Percentiles rank a stretch among this genome's conserved stretches.
phyloP scores from a whole-genome alignment of 1,284 basidiomycete genomes.

The Fistulina hepatica region DNA sequence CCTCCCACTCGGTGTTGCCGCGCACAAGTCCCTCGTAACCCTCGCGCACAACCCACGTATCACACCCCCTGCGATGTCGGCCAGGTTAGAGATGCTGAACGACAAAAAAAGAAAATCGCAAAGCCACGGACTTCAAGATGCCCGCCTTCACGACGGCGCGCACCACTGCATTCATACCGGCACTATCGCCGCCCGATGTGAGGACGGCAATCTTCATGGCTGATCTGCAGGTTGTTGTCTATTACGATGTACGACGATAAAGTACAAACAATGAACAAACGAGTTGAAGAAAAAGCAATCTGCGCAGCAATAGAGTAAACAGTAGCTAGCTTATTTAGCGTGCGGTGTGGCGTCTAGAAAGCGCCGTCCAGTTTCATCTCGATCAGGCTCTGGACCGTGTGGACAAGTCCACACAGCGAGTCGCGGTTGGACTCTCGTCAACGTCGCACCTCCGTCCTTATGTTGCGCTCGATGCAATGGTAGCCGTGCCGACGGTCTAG shows the following conservation, averaged over 20 bases:
- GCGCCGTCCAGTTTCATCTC: no score
- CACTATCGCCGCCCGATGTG: conserved; percentile 94
- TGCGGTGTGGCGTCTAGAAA: conserved; percentile 6
- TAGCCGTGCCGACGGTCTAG: no score
- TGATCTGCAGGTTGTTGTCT: conserved; percentile 7
- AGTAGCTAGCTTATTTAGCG: no score
- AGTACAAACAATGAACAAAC: no score
- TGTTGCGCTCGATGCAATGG: no score
- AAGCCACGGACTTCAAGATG: conserved; percentile 75
- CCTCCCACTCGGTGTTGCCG: conserved; percentile 43
- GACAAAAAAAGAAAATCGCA: conserved; percentile 3
- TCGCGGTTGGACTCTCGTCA: no score
- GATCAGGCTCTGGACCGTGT: no score
- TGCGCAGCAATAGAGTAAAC: no score
- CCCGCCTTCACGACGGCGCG: conserved; percentile 84
- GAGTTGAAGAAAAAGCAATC: no score
- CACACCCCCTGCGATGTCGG: conserved; percentile 60
- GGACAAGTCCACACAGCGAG: no score
- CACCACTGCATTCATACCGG: conserved; percentile 94
- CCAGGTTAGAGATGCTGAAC: conserved; percentile 5
- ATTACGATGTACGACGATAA: no score
- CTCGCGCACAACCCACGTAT: conserved; percentile 90
- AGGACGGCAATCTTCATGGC: conserved; percentile 82
- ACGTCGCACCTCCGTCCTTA: no score
- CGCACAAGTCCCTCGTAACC: conserved; percentile 93